Evolutionary conservation across 805 yeast genomes (phyloP).

Genomic region (Kluyveromyces siamensis): DNA sequence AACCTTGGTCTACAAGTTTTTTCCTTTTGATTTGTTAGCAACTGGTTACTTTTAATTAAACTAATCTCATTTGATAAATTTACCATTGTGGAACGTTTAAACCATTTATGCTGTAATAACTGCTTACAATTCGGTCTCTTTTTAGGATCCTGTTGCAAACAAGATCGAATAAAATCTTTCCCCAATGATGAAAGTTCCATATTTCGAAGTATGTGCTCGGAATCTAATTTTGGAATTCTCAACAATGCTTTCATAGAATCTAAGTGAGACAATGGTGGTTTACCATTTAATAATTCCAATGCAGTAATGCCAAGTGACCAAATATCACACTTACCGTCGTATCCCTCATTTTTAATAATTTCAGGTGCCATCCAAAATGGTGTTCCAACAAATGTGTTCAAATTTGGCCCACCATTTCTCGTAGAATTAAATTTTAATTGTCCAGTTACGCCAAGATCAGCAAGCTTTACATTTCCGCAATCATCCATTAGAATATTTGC

Average conservation of each 20-base stretch:
- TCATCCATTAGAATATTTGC: slow-evolving; percentile 76
- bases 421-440: slow-evolving; percentile 61
- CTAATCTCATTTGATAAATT: slow-evolving; percentile 34
- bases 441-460: slow-evolving; percentile 91
- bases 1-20: slow-evolving; percentile 30
- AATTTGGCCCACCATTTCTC: slow-evolving; percentile 29
- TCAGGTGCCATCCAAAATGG: slow-evolving; percentile 99
- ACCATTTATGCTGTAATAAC: slow-evolving; percentile 44
- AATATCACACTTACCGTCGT: slow-evolving; percentile 81
- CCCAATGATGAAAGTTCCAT: not conserved
- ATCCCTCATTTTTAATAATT: slow-evolving; percentile 59
- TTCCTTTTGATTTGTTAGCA: slow-evolving; percentile 17
- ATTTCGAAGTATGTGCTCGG: not conserved
- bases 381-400: slow-evolving; percentile 80
- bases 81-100: slow-evolving; percentile 24
- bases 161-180: slow-evolving; percentile 46
- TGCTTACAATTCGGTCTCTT: slow-evolving; percentile 53
- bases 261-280: slow-evolving; percentile 66
- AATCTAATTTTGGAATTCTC: slow-evolving; percentile 29
- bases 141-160: slow-evolving; percentile 59
- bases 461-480: slow-evolving; percentile 65
- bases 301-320: slow-evolving; percentile 96
- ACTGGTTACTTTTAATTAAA: slow-evolving; percentile 21
- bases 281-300: slow-evolving; percentile 74
- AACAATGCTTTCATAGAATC: slow-evolving; percentile 71